These are phyloP conservation scores for Oryza brachyantha DNA, from an alignment of 176 grass and related monocot genomes.

Conservation along the genomic window DNA sequence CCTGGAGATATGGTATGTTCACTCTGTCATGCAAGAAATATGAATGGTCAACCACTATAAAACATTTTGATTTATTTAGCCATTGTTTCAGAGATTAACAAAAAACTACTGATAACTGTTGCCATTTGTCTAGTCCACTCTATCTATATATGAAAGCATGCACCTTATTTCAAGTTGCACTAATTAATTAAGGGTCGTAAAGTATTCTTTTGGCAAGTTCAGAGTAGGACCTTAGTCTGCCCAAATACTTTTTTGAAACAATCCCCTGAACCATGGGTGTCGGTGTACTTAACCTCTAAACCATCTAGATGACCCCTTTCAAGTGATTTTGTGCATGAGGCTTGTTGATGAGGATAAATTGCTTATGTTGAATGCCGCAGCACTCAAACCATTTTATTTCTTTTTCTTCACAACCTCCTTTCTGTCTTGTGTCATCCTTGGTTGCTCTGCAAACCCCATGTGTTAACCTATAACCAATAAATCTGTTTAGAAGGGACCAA, in stretches of 20 bases:
- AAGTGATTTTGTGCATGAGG: background rate
- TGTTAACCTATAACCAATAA: no score
- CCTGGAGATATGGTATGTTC: constrained; percentile 63
- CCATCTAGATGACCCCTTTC: background rate
- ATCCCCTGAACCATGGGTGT: no score
- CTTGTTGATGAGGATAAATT: background rate
- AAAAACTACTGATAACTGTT: background rate
- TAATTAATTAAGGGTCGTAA: background rate
- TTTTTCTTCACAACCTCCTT: no score
- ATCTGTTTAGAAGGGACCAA: no score
- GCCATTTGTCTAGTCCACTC: background rate
- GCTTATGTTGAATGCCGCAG: background rate
- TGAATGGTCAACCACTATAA: background rate
- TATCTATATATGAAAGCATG: background rate
- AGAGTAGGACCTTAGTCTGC: no score
- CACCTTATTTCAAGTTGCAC: background rate
- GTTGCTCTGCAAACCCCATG: no score
- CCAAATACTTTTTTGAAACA: no score
- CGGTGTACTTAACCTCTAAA: no score
- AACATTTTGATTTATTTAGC: background rate
- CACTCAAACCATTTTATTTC: background rate
- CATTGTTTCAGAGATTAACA: background rate
- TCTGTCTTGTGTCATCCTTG: no score
- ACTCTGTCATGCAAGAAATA: background rate
- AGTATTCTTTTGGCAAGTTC: background rate